Conservation (phyloP, 805 yeast species). For the Saccharomycopsis olivae region DNA sequence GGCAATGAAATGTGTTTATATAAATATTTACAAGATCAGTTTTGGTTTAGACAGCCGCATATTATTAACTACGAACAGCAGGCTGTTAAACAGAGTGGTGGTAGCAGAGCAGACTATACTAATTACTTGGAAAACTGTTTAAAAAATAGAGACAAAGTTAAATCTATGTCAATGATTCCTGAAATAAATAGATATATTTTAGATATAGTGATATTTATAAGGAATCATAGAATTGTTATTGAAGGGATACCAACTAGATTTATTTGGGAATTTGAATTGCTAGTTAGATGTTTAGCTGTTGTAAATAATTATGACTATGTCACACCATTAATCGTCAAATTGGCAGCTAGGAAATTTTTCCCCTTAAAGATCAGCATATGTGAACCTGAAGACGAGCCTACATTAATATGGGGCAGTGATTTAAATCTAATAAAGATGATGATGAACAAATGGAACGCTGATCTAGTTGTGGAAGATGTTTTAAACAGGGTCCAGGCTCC, state of each 20-base stretch:
- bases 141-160: slow-evolving; percentile 14
- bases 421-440: slow-evolving; percentile 30
- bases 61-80: slow-evolving; percentile 1
- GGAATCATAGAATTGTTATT: slow-evolving; percentile 44
- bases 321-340: slow-evolving; percentile 42
- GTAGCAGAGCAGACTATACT: too few species aligned
- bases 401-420: slow-evolving; percentile 49
- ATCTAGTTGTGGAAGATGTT: slow-evolving; percentile 41
- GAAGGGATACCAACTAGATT: slow-evolving; percentile 43
- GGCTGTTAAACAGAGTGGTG: too few species aligned
- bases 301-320: slow-evolving; percentile 32
- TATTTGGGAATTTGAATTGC: slow-evolving; percentile 31
- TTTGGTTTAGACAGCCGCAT: slow-evolving; percentile 27
- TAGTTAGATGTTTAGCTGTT: slow-evolving; percentile 32
- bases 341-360: slow-evolving; percentile 37
- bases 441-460: slow-evolving; percentile 35
- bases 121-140: slow-evolving; percentile 5
- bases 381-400: slow-evolving; percentile 36
- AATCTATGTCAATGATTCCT: slow-evolving; percentile 29
- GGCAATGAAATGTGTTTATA: slow-evolving; percentile 19
- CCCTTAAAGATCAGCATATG: slow-evolving; percentile 36
- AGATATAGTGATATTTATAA: slow-evolving; percentile 41
- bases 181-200: slow-evolving; percentile 45
- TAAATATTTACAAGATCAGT: slow-evolving; percentile 20
- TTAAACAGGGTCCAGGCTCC: slow-evolving; percentile 43